These are phyloP conservation scores for Phytopythium sindhum DNA, from an alignment of 352 stramenopile species.

Conservation along the genomic window DNA sequence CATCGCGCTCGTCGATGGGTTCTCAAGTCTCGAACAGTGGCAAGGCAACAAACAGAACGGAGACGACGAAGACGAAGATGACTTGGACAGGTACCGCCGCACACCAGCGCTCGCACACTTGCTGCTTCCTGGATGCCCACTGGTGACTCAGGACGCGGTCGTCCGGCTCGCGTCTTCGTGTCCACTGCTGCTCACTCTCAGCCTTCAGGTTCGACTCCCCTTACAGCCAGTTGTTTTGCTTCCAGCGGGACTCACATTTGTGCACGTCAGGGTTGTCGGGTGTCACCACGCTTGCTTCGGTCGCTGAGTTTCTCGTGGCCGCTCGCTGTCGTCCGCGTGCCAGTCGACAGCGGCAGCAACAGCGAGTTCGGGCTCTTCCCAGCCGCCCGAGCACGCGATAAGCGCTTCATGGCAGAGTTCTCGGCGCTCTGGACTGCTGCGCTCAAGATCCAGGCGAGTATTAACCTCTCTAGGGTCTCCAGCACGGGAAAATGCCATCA, in stretches of 20 bases:
- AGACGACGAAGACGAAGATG: not conserved
- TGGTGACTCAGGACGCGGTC: slow-evolving; percentile 65
- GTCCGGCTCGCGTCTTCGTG: slow-evolving; percentile 56
- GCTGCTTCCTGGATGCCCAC: slow-evolving; percentile 48
- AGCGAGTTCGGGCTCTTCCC: slow-evolving; percentile 65
- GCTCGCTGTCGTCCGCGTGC: slow-evolving; percentile 48
- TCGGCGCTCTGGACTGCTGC: slow-evolving; percentile 52
- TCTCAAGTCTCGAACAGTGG: slow-evolving; percentile 12
- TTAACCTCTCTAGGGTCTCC: not conserved
- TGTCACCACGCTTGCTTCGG: slow-evolving; percentile 55
- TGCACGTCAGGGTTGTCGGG: slow-evolving; percentile 37
- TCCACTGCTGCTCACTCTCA: slow-evolving; percentile 66
- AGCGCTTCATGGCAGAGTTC: slow-evolving; percentile 54
- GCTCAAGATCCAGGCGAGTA: slow-evolving; percentile 50
- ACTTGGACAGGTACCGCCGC: slow-evolving; percentile 4
- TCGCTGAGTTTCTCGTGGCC: slow-evolving; percentile 67
- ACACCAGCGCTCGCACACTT: slow-evolving; percentile 48
- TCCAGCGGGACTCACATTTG: not conserved
- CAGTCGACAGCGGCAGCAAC: slow-evolving; percentile 13
- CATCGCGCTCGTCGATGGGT: slow-evolving; percentile 46
- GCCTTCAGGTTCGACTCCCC: slow-evolving; percentile 26
- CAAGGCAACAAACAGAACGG: not conserved
- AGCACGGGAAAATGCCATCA: not conserved
- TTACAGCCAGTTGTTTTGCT: not conserved
- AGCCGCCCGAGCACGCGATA: slow-evolving; percentile 59